Base-by-base conservation (phyloP, 805 yeast genomes). In the Kuraishia piskuri region DNA sequence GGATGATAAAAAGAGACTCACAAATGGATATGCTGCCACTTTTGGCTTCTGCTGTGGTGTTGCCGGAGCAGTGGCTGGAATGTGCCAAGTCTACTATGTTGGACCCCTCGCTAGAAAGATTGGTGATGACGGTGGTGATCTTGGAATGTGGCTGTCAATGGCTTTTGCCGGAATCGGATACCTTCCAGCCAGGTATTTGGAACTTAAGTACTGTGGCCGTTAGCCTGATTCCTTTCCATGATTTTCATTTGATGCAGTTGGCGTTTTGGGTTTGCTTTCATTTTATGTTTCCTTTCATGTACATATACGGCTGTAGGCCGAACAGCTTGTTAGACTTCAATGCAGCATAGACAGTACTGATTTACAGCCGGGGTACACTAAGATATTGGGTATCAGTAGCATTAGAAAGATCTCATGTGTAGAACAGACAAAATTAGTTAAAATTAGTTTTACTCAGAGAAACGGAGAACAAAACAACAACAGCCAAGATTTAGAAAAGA, bases 81-180 rank as follows among this genome's bases (percentile, higher is more conserved):
- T 90, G 97, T 77, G 87, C 23, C 97, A 90, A 66, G 86, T 83
- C 6, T 90, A 90, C 68, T 90, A 86, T 76, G 73, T 78, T 6
- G 97, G 96, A 0, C 89, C 89, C 0, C 59, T 89, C 10, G 95
- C 96, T 12, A 67, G 66, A 25, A 60, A 72, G 3, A 70, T 86
- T 17, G 95, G 95, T 21, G 82, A 75, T 5, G 66, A 67, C 56
- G 90, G 88, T 53, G 95, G 90, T 20, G 96, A 90, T 65, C 65
- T 90, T 46, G 97, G 94, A 22, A 83, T 85, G 79, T 87, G 91
- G 82, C 65, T 89, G 40, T 74, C 86, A 14, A 79, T 86, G 79
- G 94, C 82, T 0, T 81, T 90, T 59, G 72, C 90, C 2, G 86
- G 83, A 0, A 55, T 83, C 1, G 70, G 75, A 0, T 90, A 84